Percentiles rank a stretch among this genome's conserved stretches.
Evolutionary conservation across 495 filamentous ascomycete genomes (phyloP).

Genomic region (Penicillium canescens): DNA sequence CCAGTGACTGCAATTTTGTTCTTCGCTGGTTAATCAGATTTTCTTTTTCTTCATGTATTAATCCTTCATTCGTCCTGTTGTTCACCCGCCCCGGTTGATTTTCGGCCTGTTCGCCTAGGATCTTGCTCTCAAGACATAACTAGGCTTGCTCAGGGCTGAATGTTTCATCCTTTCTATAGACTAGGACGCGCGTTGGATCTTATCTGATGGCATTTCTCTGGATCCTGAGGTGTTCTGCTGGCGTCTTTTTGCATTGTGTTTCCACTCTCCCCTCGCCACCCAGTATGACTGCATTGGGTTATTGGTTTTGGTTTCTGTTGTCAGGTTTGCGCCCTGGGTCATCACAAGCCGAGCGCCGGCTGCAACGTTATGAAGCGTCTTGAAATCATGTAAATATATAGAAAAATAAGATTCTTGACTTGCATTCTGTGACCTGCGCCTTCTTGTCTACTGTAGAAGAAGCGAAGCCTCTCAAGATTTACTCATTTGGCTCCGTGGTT

Average conservation of each 20-base stretch:
- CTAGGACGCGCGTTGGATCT: conserved; percentile 18
- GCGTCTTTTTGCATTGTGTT: conserved; percentile 31
- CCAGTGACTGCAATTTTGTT: conserved; percentile 27
- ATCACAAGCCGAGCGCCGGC: too few species aligned
- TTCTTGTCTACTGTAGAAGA: not conserved
- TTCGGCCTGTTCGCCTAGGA: conserved; percentile 1
- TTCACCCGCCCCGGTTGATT: conserved; percentile 13
- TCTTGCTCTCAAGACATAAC: conserved; percentile 1
- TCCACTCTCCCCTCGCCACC: conserved; percentile 40
- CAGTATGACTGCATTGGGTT: conserved; percentile 5
- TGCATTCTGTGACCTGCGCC: not conserved
- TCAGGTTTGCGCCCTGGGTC: not conserved
- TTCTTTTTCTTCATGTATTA: conserved; percentile 31
- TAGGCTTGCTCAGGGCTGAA: conserved; percentile 4
- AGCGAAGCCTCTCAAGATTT: not conserved
- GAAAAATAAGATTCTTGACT: not conserved
- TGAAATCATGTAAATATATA: conserved; percentile 10
- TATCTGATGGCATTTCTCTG: conserved; percentile 25
- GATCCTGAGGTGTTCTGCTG: conserved; percentile 30
- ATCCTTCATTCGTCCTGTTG: conserved; percentile 21
- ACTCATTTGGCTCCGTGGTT: too few species aligned
- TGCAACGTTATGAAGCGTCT: not conserved
- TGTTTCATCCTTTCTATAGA: conserved; percentile 20
- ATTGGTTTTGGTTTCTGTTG: conserved; percentile 2
- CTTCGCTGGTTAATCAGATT: conserved; percentile 20